Conservation (phyloP, 225 moss, liverwort and hornwort genomes). For the Sphagnum contortum region DNA sequence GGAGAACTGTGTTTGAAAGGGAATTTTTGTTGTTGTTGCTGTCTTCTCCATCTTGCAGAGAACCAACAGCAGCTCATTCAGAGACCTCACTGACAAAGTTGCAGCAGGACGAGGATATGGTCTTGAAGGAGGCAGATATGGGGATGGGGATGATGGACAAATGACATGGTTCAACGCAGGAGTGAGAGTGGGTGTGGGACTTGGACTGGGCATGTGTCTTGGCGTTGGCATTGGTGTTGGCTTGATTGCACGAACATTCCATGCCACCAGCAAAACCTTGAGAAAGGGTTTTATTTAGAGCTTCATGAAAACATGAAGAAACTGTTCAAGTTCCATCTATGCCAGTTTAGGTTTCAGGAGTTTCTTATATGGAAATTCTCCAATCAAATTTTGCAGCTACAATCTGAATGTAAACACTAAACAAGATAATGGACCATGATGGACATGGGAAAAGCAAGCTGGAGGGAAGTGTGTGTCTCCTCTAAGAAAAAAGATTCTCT, state of each 20-base stretch:
- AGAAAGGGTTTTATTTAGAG: background rate
- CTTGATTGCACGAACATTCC: slow-evolving; percentile 8
- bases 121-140: slow-evolving; percentile 29
- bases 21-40: too few relatives aligned
- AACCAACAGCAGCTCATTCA: slow-evolving; percentile 13
- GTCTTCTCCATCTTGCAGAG: slow-evolving; percentile 13
- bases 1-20: too few relatives aligned
- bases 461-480: too few relatives aligned
- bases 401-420: too few relatives aligned
- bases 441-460: too few relatives aligned
- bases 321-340: too few relatives aligned
- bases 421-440: too few relatives aligned
- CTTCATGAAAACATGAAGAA: too few relatives aligned
- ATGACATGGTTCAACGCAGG: slow-evolving; percentile 13
- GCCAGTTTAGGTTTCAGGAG: too few relatives aligned
- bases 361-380: too few relatives aligned
- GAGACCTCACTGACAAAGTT: slow-evolving; percentile 28
- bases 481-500: too few relatives aligned
- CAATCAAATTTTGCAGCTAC: too few relatives aligned
- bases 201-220: slow-evolving; percentile 14
- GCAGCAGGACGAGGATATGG: slow-evolving; percentile 24
- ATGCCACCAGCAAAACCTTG: slow-evolving; percentile 2
- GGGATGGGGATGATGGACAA: slow-evolving; percentile 13
- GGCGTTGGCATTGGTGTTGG: slow-evolving; percentile 17
- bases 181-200: slow-evolving; percentile 7